phyloP scores from a whole-genome alignment of 2,329 filamentous ascomycete species.

The Paraconiothyrium sp. region DNA sequence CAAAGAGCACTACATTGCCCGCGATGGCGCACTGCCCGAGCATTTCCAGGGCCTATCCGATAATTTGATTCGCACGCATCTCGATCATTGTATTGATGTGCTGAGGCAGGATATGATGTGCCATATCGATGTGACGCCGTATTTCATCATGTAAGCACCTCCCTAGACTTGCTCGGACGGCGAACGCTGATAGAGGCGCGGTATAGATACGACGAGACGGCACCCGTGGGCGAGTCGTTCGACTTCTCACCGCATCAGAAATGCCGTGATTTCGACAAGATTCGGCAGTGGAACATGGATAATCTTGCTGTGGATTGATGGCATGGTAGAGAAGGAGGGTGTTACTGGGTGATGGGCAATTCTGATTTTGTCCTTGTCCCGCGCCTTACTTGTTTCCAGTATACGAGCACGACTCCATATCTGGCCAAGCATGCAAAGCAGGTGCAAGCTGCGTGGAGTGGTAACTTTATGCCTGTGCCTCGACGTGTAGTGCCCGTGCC shows the following conservation, averaged over 20 bases:
- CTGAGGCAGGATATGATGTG: slow-evolving; percentile 11
- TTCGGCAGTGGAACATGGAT: slow-evolving; percentile 6
- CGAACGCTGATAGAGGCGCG: neutral
- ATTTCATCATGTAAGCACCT: slow-evolving; percentile 3
- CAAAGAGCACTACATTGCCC: slow-evolving; percentile 2
- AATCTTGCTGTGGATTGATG: slow-evolving; percentile 3
- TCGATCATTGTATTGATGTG: slow-evolving; percentile 8
- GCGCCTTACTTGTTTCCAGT: no score
- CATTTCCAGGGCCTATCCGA: slow-evolving; percentile 4
- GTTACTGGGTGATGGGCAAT: neutral
- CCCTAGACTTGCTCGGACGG: neutral
- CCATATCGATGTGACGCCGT: slow-evolving; percentile 3
- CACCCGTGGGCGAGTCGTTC: slow-evolving; percentile 1
- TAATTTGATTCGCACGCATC: neutral
- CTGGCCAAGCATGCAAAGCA: no score
- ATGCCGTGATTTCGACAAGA: slow-evolving; percentile 2
- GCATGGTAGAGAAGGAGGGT: neutral
- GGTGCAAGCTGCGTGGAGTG: no score
- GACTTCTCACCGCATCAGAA: slow-evolving; percentile 11
- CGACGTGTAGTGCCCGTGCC: no score
- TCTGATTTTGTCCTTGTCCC: no score
- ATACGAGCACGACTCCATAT: no score
- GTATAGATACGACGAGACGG: slow-evolving; percentile 1
- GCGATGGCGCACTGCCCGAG: neutral
- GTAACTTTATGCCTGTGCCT: no score